phyloP scores from a whole-genome alignment of 352 stramenopile genomes.

The Pythium grandisporangium region DNA sequence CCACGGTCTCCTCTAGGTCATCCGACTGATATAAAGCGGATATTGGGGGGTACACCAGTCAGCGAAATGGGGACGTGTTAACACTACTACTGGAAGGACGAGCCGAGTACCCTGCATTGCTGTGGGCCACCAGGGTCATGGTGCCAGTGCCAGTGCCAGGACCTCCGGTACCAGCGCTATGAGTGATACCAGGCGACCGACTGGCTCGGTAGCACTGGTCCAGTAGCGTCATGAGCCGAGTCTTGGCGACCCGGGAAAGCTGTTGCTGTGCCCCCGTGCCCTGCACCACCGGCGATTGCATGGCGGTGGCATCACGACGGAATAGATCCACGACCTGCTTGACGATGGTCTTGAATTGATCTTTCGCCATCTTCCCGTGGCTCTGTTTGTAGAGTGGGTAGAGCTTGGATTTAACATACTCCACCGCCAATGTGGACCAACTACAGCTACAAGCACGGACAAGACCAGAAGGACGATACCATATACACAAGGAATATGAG shows the following conservation, averaged over 20 bases:
- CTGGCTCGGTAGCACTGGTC: slow-evolving; percentile 34
- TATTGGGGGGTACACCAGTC: too few species aligned
- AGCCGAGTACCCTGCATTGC: too few species aligned
- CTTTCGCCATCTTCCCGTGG: slow-evolving; percentile 48
- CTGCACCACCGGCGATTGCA: slow-evolving; percentile 47
- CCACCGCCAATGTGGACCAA: slow-evolving; percentile 42
- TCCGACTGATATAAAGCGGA: too few species aligned
- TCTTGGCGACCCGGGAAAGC: slow-evolving; percentile 51
- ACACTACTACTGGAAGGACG: too few species aligned
- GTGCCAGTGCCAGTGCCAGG: too few species aligned
- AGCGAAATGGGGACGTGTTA: too few species aligned
- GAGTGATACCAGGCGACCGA: too few species aligned
- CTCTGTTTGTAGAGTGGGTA: slow-evolving; percentile 72
- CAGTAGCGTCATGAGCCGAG: slow-evolving; percentile 49
- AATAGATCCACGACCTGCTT: slow-evolving; percentile 61
- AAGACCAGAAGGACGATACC: too few species aligned
- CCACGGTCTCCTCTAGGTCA: too few species aligned
- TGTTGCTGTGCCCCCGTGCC: slow-evolving; percentile 13
- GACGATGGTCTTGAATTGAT: slow-evolving; percentile 73
- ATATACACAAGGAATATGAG: slow-evolving; percentile 1
- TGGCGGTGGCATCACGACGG: slow-evolving; percentile 33
- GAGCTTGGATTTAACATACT: slow-evolving; percentile 73
- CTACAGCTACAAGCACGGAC: slow-evolving; percentile 13
- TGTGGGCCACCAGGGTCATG: too few species aligned
- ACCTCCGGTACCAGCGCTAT: too few species aligned